Evolutionary conservation across 306 rosid species (phyloP).

Genomic region (Quercus aquifolioides): DNA sequence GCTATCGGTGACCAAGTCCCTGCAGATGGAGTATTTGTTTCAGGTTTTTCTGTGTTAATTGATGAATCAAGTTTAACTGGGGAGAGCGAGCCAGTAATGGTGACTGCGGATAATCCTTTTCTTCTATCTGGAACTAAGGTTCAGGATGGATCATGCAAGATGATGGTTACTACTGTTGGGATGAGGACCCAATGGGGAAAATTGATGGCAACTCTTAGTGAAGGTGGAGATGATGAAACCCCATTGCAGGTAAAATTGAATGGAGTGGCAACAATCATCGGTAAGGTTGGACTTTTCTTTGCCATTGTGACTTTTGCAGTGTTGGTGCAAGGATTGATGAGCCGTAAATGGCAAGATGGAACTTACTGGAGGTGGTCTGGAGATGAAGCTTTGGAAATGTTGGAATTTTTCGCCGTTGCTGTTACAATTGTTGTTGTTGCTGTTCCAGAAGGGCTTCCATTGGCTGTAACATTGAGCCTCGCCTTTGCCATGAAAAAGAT

Average conservation of each 20-base stretch:
- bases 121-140: constrained; percentile 95
- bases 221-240: constrained; percentile 98
- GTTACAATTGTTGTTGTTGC: constrained; percentile 97
- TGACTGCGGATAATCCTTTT: constrained; percentile 61
- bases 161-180: constrained; percentile 90
- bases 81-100: constrained; percentile 93
- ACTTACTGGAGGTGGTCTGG: constrained; percentile 69
- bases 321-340: constrained; percentile 69
- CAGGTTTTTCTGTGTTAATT: constrained; percentile 78
- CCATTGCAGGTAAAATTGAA: constrained; percentile 93
- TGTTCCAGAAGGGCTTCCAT: constrained; percentile 94
- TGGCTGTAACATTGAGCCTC: constrained; percentile 94
- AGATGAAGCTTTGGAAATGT: constrained; percentile 71
- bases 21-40: constrained; percentile 83
- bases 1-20: constrained; percentile 94
- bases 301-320: constrained; percentile 84
- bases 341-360: constrained; percentile 56
- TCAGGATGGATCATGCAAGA: constrained; percentile 92
- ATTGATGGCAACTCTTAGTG: constrained; percentile 90
- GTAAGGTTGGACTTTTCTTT: constrained; percentile 88
- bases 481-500: constrained; percentile 98
- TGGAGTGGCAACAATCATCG: constrained; percentile 95
- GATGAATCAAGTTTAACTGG: constrained; percentile 97
- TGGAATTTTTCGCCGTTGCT: constrained; percentile 88
- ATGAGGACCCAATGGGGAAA: constrained; percentile 99